phyloP scores from a whole-genome alignment of 441 rosid species.

The Gossypium laxum region DNA sequence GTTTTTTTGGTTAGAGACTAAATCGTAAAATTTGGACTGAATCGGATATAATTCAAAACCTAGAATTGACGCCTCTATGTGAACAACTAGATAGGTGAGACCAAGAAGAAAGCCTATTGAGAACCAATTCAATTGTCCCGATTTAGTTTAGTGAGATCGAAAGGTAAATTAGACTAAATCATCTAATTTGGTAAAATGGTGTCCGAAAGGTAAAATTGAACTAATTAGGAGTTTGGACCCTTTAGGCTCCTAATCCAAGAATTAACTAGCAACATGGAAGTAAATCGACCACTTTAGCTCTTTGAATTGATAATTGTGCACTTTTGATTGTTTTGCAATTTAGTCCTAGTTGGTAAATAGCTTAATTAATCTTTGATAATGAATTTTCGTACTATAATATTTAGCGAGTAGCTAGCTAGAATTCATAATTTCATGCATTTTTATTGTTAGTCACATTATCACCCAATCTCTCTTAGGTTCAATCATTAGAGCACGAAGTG shows the following conservation, averaged over 20 bases:
- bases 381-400: background rate
- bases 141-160: background rate
- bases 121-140: background rate
- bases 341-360: background rate
- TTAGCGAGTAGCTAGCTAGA: background rate
- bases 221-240: background rate
- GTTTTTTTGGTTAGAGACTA: background rate
- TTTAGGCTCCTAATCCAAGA: background rate
- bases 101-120: background rate
- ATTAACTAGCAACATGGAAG: background rate
- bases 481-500: no score
- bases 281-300: background rate
- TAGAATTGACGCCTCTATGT: background rate
- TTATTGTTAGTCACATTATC: background rate
- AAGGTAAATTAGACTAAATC: background rate
- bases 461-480: background rate
- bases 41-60: background rate
- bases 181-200: background rate
- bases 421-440: background rate
- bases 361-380: background rate
- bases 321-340: background rate
- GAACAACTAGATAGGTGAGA: background rate
- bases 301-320: background rate
- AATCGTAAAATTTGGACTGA: background rate
- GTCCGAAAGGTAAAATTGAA: no score